These are phyloP conservation scores for Penicillium capsulatum DNA, from an alignment of 2,329 filamentous ascomycete species.

Conservation along the genomic window DNA sequence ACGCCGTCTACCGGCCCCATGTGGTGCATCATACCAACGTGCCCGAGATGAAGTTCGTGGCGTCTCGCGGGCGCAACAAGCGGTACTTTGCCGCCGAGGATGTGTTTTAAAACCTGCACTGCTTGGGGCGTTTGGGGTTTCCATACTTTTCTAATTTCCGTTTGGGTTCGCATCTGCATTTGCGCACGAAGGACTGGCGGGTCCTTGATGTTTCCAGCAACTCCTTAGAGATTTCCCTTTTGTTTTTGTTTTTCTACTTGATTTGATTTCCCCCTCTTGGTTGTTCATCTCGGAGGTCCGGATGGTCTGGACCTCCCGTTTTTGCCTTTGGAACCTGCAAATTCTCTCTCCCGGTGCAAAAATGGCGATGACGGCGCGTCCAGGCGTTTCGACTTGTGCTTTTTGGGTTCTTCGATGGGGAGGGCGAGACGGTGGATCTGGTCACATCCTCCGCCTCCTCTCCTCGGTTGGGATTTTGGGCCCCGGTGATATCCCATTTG, in stretches of 20 bases:
- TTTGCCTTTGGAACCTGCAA: constrained; percentile 4
- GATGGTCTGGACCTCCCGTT: constrained; percentile 2
- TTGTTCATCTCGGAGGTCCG: too few relatives aligned
- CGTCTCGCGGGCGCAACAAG: constrained; percentile 62
- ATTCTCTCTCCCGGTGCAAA: constrained; percentile 12
- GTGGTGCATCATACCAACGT: constrained; percentile 83
- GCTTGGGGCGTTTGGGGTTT: constrained; percentile 8
- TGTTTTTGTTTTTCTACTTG: constrained; percentile 11
- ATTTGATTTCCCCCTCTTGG: too few relatives aligned
- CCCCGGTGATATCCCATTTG: constrained; percentile 24
- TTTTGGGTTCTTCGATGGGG: constrained; percentile 4
- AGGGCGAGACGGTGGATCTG: too few relatives aligned
- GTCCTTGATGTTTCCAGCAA: constrained; percentile 1
- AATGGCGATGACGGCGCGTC: constrained; percentile 14
- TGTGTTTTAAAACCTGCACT: constrained; percentile 30
- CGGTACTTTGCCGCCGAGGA: constrained; percentile 66
- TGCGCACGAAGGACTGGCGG: constrained; percentile 9
- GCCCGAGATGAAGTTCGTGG: constrained; percentile 66
- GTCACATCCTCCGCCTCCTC: too few relatives aligned
- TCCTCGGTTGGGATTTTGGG: constrained; percentile 2
- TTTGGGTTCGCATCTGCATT: constrained; percentile 21
- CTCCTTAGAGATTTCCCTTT: constrained; percentile 1
- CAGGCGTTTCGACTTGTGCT: constrained; percentile 7
- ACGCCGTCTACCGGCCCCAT: constrained; percentile 85
- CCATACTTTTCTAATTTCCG: constrained; percentile 5